Conservation (phyloP, 2,329 filamentous ascomycete genomes). For the Nannizziopsis arthrosporioides region DNA sequence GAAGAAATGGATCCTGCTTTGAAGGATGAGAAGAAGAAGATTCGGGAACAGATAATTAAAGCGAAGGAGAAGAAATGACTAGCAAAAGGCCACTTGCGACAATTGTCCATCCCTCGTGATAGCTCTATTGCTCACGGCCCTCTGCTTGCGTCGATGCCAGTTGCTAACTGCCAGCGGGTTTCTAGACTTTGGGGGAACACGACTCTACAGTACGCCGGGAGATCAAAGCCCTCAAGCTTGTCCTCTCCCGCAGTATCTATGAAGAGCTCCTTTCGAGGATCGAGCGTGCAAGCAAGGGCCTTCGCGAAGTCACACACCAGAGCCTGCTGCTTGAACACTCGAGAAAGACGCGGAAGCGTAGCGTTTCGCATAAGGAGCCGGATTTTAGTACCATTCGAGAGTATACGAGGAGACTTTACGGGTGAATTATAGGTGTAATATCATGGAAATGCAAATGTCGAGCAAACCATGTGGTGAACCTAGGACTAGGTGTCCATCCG, state of each 20-base stretch:
- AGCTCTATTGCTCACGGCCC: no score
- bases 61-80: no score
- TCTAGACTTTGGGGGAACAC: constrained; percentile 9
- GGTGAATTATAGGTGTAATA: not conserved
- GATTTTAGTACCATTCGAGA: no score
- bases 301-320: constrained; percentile 12
- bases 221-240: constrained; percentile 39
- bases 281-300: constrained; percentile 15
- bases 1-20: no score
- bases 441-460: not conserved
- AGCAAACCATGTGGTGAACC: constrained; percentile 1
- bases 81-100: no score
- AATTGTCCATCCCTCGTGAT: no score
- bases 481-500: not conserved
- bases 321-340: constrained; percentile 10
- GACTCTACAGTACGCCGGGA: constrained; percentile 38
- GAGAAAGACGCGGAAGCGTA: not conserved
- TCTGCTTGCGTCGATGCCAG: no score
- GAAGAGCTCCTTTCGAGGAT: constrained; percentile 15
- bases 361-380: not conserved
- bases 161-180: no score
- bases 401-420: not conserved
- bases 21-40: no score
- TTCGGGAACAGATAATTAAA: no score
- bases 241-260: constrained; percentile 26